Conservation (phyloP, 169 alveolate species). For the Plasmodium knowlesi region DNA sequence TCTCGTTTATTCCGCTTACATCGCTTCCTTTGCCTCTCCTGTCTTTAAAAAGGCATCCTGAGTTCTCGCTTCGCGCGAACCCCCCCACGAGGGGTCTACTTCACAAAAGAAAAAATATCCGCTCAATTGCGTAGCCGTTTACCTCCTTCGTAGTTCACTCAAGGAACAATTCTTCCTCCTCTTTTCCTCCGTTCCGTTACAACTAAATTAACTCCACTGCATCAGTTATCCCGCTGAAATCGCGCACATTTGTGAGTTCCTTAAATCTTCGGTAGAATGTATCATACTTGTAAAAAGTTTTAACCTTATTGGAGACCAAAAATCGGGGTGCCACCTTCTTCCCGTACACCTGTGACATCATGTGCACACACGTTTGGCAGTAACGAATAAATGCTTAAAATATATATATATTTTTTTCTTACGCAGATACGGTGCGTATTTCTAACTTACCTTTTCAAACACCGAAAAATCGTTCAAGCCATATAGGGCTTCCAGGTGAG, state of each 20-base stretch:
- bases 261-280: conserved; percentile 42
- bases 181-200: neutral
- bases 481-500: conserved; percentile 47
- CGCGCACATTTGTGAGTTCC: conserved; percentile 60
- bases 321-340: conserved; percentile 67
- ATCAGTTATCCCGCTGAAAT: conserved; percentile 70
- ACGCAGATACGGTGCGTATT: neutral
- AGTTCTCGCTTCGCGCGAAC: neutral
- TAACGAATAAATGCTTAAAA: conserved; percentile 6
- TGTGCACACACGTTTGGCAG: neutral
- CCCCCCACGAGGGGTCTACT: neutral
- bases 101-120: neutral
- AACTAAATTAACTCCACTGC: conserved; percentile 56
- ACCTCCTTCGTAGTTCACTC: neutral
- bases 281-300: conserved; percentile 58
- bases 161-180: neutral
- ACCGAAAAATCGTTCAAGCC: conserved; percentile 70
- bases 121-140: neutral
- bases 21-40: neutral
- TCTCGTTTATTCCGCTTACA: neutral
- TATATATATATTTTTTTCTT: neutral
- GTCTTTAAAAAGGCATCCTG: neutral
- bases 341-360: conserved; percentile 54
- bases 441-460: conserved; percentile 50
- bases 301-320: conserved; percentile 54